Base-by-base conservation (phyloP, 2,329 filamentous ascomycete species). In the Triangularia verruculosa region DNA sequence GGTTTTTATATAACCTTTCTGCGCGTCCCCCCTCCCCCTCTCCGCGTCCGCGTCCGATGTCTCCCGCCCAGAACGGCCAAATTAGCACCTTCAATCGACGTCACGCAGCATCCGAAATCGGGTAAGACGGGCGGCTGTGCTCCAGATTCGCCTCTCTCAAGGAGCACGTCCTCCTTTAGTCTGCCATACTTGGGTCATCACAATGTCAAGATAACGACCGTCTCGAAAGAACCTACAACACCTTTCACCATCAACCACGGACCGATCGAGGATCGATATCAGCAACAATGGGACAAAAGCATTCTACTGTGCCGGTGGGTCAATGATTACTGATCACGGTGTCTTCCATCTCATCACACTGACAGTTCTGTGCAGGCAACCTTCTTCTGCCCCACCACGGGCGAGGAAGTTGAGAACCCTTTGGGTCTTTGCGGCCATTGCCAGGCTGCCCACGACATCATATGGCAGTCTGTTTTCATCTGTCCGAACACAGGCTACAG, bases 401-500 rank as follows among this genome's bases (percentile, higher is more conserved):
- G 69, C 54, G 30, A 25, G 20, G 64, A 66, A 11, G 28, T 70
- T 13, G 62, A 63, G 22, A 61, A 61, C 54, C 70, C 70, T 7
- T 62, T 71, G 1, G 68, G 69, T 0, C 57, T 64, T 20, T 71
- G 70, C 63, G 15, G 47, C 27, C 68, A 69, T 30, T 71, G 70
- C 66, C 62, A 66, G 24, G 68, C 65, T 17, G 64, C 63, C 28
- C 70, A 71, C 64, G 70, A 71, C 63, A 69, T 71, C 47, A 70
- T 71, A 61, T 70, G 66, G 66, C 70, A 71, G 62, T 66, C 67
- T 15, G 70, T 71, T 20, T 68, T 69, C 27, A 65, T 71, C 13
- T 71, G 70, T 57, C 70, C 69, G 54, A 71, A 71, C 61, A 71
- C 70, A 11, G 70, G 70, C 39, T 71, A 71, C 66, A 68, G 70